Percentiles rank a stretch among this genome's conserved stretches.
Conservation (phyloP, 805 yeast species). For the Pichia manshurica region DNA sequence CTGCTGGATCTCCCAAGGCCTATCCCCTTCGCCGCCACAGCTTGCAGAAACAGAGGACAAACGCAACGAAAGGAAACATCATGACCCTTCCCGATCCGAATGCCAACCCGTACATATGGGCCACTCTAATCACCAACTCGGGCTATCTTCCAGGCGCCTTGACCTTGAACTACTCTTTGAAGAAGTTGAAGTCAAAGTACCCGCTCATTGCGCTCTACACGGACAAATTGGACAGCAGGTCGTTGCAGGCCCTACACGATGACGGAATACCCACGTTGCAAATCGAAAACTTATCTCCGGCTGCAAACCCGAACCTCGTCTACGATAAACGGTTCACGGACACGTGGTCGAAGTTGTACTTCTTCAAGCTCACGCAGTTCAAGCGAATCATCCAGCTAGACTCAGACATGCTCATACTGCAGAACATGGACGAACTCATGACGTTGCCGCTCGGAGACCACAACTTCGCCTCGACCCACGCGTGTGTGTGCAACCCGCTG, state of each 20-base stretch:
- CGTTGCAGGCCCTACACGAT: conserved; percentile 35
- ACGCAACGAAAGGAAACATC: no score
- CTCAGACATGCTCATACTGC: conserved; percentile 52
- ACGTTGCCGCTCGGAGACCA: conserved; percentile 34
- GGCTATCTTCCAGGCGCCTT: conserved; percentile 47
- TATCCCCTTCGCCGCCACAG: no score
- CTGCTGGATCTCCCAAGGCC: no score
- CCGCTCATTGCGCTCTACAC: conserved; percentile 52
- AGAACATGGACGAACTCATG: conserved; percentile 58
- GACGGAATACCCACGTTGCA: conserved; percentile 38
- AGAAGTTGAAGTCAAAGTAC: conserved; percentile 38
- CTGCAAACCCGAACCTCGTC: conserved; percentile 34
- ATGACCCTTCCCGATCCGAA: not conserved
- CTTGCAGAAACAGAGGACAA: no score
- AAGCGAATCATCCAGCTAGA: conserved; percentile 53
- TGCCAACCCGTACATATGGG: conserved; percentile 38
- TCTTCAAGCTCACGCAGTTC: conserved; percentile 45
- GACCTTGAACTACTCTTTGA: conserved; percentile 44
- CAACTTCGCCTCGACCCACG: conserved; percentile 53
- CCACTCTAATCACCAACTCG: conserved; percentile 49
- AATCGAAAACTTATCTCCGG: conserved; percentile 41
- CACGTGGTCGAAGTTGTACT: conserved; percentile 58
- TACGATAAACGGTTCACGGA: conserved; percentile 51
- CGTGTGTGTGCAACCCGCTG: conserved; percentile 59
- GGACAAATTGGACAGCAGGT: conserved; percentile 35